Conservation (phyloP, 805 yeast genomes). For the Teunomyces pallodes region DNA sequence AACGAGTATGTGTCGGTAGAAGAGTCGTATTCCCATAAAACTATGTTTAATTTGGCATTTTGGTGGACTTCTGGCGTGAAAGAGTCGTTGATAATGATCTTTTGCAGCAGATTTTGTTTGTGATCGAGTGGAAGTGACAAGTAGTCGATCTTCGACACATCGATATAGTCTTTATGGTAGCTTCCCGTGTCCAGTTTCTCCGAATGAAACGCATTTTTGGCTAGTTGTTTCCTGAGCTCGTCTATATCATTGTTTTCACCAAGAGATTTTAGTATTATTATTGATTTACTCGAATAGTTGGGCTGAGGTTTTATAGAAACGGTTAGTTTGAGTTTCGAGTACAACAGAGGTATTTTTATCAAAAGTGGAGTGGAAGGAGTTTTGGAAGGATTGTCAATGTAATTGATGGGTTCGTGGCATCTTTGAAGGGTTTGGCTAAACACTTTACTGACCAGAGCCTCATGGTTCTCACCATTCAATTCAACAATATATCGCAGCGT, state of each 20-base stretch:
- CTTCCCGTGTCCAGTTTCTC: slow-evolving; percentile 1
- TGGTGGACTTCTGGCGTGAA: slow-evolving; percentile 14
- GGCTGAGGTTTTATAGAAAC: slow-evolving; percentile 19
- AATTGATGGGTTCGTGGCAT: slow-evolving; percentile 18
- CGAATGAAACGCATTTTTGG: slow-evolving; percentile 7
- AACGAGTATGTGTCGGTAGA: slow-evolving; percentile 11
- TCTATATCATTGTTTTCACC: slow-evolving; percentile 13
- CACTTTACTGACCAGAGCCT: slow-evolving; percentile 18
- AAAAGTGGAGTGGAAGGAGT: slow-evolving; percentile 27
- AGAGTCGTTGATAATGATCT: slow-evolving; percentile 27
- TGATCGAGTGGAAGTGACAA: slow-evolving; percentile 25
- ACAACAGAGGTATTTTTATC: slow-evolving; percentile 22
- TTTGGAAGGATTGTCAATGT: slow-evolving; percentile 21
- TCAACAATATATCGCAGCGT: slow-evolving; percentile 17
- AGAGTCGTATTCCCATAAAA: slow-evolving; percentile 24
- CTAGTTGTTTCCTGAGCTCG: slow-evolving; percentile 10
- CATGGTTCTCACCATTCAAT: slow-evolving; percentile 17
- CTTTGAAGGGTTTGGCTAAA: slow-evolving; percentile 13
- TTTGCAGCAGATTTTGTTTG: slow-evolving; percentile 15
- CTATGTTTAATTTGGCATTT: slow-evolving; percentile 18
- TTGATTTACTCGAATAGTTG: slow-evolving; percentile 12
- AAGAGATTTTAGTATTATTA: slow-evolving; percentile 33
- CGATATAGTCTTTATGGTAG: slow-evolving; percentile 7
- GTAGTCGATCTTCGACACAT: slow-evolving; percentile 30
- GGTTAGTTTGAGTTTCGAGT: slow-evolving; percentile 26